Conservation (phyloP, 192 early-diverging fungal species). For the Ambispora gerdemannii region DNA sequence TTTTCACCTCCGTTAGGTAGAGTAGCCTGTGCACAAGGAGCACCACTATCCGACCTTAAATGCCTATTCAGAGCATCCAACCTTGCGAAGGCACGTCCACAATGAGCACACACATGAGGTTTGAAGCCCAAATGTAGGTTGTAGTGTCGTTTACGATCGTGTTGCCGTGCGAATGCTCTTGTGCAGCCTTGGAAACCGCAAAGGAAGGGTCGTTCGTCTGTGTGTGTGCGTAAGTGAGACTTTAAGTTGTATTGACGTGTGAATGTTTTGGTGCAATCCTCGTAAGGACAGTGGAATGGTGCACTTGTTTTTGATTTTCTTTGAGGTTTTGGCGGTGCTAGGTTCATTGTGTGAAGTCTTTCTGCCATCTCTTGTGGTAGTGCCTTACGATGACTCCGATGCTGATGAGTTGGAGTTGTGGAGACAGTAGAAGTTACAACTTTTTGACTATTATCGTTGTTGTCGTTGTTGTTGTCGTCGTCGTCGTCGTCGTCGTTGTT, state of each 20-base stretch:
- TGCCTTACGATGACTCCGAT: constrained; percentile 12
- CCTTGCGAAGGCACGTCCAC: constrained; percentile 78
- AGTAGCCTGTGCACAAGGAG: constrained; percentile 52
- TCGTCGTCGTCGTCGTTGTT: background rate
- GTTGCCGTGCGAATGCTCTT: constrained; percentile 79
- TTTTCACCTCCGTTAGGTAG: no score
- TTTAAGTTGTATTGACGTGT: constrained; percentile 75
- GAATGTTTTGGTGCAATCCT: constrained; percentile 67
- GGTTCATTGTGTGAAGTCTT: constrained; percentile 26
- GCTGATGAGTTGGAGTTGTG: background rate
- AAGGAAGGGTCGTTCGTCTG: constrained; percentile 65
- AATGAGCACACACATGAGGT: constrained; percentile 70
- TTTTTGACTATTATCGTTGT: no score
- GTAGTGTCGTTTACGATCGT: constrained; percentile 88
- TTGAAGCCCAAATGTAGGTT: constrained; percentile 75
- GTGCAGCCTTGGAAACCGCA: constrained; percentile 70
- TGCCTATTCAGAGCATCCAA: constrained; percentile 79
- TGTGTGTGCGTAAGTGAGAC: constrained; percentile 73
- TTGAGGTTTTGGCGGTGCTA: constrained; percentile 27
- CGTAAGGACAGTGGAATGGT: constrained; percentile 32
- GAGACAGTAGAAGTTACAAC: no score
- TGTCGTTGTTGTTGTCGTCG: background rate
- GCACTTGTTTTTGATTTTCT: constrained; percentile 27
- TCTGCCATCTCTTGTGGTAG: constrained; percentile 19
- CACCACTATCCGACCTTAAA: constrained; percentile 56